Percentiles rank a stretch among this genome's conserved stretches.
These are phyloP conservation scores for Diaporthe ilicicola DNA, from an alignment of 2,329 filamentous ascomycete genomes.

Conservation along the genomic window DNA sequence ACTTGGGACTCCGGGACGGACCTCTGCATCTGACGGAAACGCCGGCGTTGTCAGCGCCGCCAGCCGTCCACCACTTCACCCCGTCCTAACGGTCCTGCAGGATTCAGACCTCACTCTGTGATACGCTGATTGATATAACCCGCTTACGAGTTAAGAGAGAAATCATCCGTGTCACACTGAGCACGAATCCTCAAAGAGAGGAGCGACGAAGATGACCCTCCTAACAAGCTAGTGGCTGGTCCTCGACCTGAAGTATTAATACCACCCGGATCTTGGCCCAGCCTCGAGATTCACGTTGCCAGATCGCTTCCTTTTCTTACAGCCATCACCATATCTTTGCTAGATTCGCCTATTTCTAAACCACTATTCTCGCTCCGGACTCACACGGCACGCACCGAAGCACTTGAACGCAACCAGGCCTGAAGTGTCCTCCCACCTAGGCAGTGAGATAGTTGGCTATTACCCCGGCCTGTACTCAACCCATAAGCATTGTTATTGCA, in stretches of 20 bases:
- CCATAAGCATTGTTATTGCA: neutral
- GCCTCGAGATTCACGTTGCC: neutral
- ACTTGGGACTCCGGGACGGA: too few relatives aligned
- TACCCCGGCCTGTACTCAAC: too few relatives aligned
- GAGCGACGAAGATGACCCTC: neutral
- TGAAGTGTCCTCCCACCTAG: neutral
- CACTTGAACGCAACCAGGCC: neutral
- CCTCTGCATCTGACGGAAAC: neutral
- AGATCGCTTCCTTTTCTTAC: too few relatives aligned
- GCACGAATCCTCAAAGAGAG: too few relatives aligned
- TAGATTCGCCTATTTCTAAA: too few relatives aligned
- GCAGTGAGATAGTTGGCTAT: too few relatives aligned
- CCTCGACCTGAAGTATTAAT: neutral
- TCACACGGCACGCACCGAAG: neutral
- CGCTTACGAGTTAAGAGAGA: too few relatives aligned
- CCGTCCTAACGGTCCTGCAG: neutral
- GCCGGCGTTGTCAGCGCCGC: neutral
- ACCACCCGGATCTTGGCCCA: neutral
- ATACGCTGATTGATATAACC: neutral
- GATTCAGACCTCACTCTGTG: too few relatives aligned
- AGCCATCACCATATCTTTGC: neutral
- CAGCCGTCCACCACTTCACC: neutral
- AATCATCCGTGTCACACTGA: neutral
- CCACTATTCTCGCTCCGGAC: neutral
- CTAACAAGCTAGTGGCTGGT: neutral